phyloP scores from a whole-genome alignment of 1,139 yeast species.

The Candida labiduridarum region DNA sequence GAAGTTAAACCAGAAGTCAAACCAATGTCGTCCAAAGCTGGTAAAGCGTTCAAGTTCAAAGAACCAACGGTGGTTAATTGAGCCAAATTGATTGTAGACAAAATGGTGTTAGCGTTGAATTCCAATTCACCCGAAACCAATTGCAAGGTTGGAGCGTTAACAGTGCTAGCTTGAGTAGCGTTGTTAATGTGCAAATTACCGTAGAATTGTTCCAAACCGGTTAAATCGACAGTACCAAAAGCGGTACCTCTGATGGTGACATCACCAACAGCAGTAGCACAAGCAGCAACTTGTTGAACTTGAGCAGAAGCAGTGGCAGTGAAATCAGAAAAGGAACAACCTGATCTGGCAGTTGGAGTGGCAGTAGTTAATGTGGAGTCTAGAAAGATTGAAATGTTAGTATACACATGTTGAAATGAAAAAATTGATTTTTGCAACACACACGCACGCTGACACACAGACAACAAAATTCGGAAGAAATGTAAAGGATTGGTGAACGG shows the following conservation, averaged over 20 bases:
- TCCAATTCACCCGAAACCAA: constrained; percentile 72
- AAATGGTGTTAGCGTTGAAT: constrained; percentile 65
- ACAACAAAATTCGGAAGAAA: background rate
- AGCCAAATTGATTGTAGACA: constrained; percentile 74
- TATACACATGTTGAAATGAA: background rate
- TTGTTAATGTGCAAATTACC: constrained; percentile 74
- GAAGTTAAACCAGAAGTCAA: constrained; percentile 75
- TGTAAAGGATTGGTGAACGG: background rate
- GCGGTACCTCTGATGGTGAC: constrained; percentile 63
- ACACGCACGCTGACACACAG: too few relatives aligned
- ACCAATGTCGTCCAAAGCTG: constrained; percentile 72
- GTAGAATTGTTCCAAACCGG: constrained; percentile 63
- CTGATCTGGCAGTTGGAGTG: constrained; percentile 54
- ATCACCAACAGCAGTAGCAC: constrained; percentile 83
- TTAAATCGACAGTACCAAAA: constrained; percentile 58
- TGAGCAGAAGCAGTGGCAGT: constrained; percentile 81
- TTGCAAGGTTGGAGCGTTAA: constrained; percentile 78
- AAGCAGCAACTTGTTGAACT: constrained; percentile 69
- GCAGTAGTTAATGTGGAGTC: constrained; percentile 54
- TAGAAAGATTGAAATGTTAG: constrained; percentile 16
- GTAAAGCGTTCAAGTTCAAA: constrained; percentile 77
- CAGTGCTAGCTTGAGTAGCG: constrained; percentile 60
- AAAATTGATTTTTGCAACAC: too few relatives aligned
- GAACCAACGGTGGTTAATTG: constrained; percentile 79
- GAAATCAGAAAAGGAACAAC: constrained; percentile 54